Conservation (phyloP, 2,329 filamentous ascomycete species). For the Chrysosporium queenslandicum region DNA sequence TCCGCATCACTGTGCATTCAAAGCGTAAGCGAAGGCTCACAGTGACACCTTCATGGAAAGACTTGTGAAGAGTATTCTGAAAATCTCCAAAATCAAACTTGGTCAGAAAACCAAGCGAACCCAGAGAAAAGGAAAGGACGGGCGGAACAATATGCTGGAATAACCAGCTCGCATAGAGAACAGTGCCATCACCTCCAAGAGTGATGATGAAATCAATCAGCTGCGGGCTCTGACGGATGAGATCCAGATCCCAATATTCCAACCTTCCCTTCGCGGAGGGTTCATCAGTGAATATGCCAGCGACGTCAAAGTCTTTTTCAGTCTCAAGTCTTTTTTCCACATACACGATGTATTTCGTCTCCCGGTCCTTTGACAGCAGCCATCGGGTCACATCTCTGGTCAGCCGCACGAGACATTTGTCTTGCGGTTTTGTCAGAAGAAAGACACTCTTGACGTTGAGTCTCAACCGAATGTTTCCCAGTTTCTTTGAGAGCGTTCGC, state of each 20-base stretch:
- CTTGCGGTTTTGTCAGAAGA: slow-evolving; percentile 83
- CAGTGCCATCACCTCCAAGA: slow-evolving; percentile 89
- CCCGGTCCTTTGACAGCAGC: slow-evolving; percentile 62
- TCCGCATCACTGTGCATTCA: slow-evolving; percentile 85
- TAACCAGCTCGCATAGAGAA: slow-evolving; percentile 90
- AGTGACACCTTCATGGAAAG: slow-evolving; percentile 74
- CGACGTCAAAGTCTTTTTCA: slow-evolving; percentile 62
- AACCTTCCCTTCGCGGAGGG: slow-evolving; percentile 49
- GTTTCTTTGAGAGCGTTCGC: slow-evolving; percentile 72
- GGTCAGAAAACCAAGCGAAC: slow-evolving; percentile 87
- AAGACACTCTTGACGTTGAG: slow-evolving; percentile 76
- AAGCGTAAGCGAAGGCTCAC: slow-evolving; percentile 82
- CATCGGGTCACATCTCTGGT: slow-evolving; percentile 69
- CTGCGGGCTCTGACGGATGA: slow-evolving; percentile 69
- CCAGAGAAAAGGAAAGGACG: slow-evolving; percentile 80
- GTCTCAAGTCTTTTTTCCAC: slow-evolving; percentile 66
- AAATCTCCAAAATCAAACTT: slow-evolving; percentile 87
- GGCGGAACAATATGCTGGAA: slow-evolving; percentile 94
- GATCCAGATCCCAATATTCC: slow-evolving; percentile 70
- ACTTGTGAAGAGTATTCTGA: slow-evolving; percentile 55
- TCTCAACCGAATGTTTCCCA: slow-evolving; percentile 73
- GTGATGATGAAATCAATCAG: slow-evolving; percentile 91
- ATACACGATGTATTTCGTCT: slow-evolving; percentile 63
- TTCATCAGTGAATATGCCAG: slow-evolving; percentile 57
- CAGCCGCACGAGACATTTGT: slow-evolving; percentile 65